Evolutionary conservation across 2,329 filamentous ascomycete genomes (phyloP).

Genomic region (Dothideomycetes sp.): DNA sequence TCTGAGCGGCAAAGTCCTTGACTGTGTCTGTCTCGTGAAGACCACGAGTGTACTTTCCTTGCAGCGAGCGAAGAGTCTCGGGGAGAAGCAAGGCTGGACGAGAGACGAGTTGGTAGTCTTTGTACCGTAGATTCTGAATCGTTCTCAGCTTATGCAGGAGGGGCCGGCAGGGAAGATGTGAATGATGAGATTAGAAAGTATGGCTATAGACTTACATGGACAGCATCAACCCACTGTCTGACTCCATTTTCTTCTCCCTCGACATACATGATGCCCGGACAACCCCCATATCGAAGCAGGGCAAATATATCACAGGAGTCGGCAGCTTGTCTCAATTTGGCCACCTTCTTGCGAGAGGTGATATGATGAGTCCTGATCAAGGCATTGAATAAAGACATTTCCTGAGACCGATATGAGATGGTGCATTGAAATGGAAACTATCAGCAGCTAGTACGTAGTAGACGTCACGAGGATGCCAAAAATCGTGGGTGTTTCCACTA

Average conservation of each 20-base stretch:
- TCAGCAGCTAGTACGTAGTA: too few relatives aligned
- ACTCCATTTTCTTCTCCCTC: conserved; percentile 49
- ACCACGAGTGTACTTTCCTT: conserved; percentile 26
- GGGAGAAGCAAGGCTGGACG: conserved; percentile 35
- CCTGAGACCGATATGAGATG: too few relatives aligned
- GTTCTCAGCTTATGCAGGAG: background rate
- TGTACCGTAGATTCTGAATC: conserved; percentile 48
- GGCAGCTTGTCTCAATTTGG: conserved; percentile 53
- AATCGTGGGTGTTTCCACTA: too few relatives aligned
- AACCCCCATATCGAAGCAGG: conserved; percentile 55
- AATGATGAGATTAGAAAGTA: background rate
- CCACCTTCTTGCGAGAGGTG: conserved; percentile 65
- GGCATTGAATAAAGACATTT: conserved; percentile 41
- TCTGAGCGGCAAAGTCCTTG: conserved; percentile 50
- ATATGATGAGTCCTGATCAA: conserved; percentile 73
- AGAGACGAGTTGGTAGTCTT: conserved; percentile 56
- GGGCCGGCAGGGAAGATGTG: background rate
- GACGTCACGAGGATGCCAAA: too few relatives aligned
- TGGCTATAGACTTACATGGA: conserved; percentile 36
- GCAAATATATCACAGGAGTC: conserved; percentile 50
- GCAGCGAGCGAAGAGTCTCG: background rate
- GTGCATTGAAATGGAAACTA: too few relatives aligned
- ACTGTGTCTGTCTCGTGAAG: conserved; percentile 50
- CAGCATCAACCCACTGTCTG: conserved; percentile 51
- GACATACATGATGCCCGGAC: conserved; percentile 70